A percentile compares a stretch with the other conserved stretches of the same genome.
Evolutionary conservation across 352 stramenopile genomes (phyloP).

Genomic region (Pythium grandisporangium): DNA sequence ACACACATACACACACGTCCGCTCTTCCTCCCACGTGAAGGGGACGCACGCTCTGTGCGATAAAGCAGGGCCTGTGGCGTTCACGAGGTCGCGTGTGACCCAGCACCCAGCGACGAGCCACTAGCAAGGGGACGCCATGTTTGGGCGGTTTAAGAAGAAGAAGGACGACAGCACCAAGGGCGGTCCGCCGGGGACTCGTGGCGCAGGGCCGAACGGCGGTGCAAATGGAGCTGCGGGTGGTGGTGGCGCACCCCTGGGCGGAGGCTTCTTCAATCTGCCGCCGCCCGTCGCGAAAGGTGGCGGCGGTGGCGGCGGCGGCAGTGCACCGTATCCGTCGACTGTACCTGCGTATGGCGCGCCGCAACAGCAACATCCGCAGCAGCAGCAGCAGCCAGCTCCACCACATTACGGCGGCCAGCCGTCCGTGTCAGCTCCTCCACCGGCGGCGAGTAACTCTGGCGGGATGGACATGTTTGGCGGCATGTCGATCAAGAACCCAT

Average conservation of each 20-base stretch:
- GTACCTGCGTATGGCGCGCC: constrained; percentile 11
- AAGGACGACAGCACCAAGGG: constrained; percentile 61
- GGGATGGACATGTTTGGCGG: constrained; percentile 66
- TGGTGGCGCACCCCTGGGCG: constrained; percentile 26
- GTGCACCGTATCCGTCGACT: not conserved
- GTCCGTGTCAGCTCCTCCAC: not conserved
- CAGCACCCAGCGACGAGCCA: too few relatives aligned
- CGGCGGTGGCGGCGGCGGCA: not conserved
- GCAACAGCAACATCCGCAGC: constrained; percentile 3
- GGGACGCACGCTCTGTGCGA: too few relatives aligned
- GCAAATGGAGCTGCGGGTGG: constrained; percentile 8
- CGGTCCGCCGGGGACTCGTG: constrained; percentile 44
- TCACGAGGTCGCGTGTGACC: too few relatives aligned
- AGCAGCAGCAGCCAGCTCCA: constrained; percentile 2
- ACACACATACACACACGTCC: too few relatives aligned
- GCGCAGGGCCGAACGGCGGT: constrained; percentile 10
- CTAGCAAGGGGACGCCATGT: constrained; percentile 25
- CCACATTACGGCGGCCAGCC: not conserved
- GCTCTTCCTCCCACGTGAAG: too few relatives aligned
- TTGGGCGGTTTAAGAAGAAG: constrained; percentile 77
- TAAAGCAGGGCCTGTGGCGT: too few relatives aligned
- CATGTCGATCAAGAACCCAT: constrained; percentile 63
- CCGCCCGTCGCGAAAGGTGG: constrained; percentile 40
- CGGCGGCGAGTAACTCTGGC: not conserved
- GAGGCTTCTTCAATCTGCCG: constrained; percentile 82